Conservation (phyloP, 2,329 filamentous ascomycete species). For the Calonectria pseudoreteaudii region DNA sequence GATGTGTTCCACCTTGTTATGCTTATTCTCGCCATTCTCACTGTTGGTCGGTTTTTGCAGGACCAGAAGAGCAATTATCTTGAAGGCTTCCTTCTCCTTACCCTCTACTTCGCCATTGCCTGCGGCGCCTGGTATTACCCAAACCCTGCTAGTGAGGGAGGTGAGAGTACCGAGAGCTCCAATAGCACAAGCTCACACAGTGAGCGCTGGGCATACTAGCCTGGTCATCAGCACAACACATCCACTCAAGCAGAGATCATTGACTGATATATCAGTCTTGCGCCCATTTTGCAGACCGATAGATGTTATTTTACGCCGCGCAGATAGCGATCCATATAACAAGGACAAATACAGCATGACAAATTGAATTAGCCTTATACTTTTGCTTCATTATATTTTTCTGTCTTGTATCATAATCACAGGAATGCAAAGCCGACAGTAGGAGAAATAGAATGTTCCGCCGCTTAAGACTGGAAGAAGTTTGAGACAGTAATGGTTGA, state of each 20-base stretch:
- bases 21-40: constrained; percentile 85
- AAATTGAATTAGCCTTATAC: background rate
- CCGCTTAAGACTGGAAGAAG: background rate
- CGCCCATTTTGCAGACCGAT: background rate
- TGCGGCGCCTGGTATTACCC: constrained; percentile 68
- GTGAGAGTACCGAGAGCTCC: constrained; percentile 1
- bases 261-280: background rate
- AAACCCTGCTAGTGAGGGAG: constrained; percentile 46
- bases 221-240: background rate
- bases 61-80: constrained; percentile 93
- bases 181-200: background rate
- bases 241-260: background rate
- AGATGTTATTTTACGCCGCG: background rate
- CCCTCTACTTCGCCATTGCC: constrained; percentile 72
- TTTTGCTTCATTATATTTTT: background rate
- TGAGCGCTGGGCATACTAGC: background rate
- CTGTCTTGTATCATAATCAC: background rate
- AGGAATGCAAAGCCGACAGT: background rate
- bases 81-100: constrained; percentile 84
- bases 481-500: too few relatives aligned
- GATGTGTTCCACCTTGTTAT: constrained; percentile 88
- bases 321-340: background rate
- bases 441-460: background rate
- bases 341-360: background rate
- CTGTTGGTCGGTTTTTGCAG: constrained; percentile 87